These are phyloP conservation scores for Eutrema yunnanense DNA, from an alignment of 345 rosid species.

Conservation along the genomic window DNA sequence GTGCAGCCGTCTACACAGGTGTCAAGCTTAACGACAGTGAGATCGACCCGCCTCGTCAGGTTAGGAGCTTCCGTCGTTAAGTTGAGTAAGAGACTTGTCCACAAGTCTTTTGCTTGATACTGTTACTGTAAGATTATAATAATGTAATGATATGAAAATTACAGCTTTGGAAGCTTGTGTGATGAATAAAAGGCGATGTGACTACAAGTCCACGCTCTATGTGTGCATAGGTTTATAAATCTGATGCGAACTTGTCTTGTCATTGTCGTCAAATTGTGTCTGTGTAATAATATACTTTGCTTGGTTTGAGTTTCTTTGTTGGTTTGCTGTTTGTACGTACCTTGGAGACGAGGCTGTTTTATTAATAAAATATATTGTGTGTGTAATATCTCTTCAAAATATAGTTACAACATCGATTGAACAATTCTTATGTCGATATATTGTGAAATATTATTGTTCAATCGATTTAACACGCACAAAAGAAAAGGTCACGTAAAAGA, in stretches of 20 bases:
- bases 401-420: neutral
- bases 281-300: constrained; percentile 16
- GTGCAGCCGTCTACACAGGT: constrained; percentile 65
- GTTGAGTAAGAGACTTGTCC: constrained; percentile 11
- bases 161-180: constrained; percentile 16
- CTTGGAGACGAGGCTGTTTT: neutral
- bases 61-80: constrained; percentile 88
- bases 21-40: constrained; percentile 73
- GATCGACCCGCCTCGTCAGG: constrained; percentile 56
- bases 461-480: neutral
- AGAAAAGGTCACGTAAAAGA: too few species aligned
- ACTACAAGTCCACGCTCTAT: constrained; percentile 25
- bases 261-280: constrained; percentile 11
- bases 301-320: constrained; percentile 11
- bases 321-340: constrained; percentile 14
- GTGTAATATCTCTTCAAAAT: neutral
- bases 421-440: neutral
- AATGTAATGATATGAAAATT: constrained; percentile 1
- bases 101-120: constrained; percentile 14
- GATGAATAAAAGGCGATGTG: constrained; percentile 24
- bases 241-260: constrained; percentile 22
- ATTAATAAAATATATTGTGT: constrained; percentile 9
- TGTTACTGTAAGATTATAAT: constrained; percentile 13
- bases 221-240: neutral
- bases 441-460: neutral